Evolutionary conservation across 768 basidiomycete genomes (phyloP), one percentile per base, ranked within the genome.

Genomic region (Heimioporus sp.): DNA sequence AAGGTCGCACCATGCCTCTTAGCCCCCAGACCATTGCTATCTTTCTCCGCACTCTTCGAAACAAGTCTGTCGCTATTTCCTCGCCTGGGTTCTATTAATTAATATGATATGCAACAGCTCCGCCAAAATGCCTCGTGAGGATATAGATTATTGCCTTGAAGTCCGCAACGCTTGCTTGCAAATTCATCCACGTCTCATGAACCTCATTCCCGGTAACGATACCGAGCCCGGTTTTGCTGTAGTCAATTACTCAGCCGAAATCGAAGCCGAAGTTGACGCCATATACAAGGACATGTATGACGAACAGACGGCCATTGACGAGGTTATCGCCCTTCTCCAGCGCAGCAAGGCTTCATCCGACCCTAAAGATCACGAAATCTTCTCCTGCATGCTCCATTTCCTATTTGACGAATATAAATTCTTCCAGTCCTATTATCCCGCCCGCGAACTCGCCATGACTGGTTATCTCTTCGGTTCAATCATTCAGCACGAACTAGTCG

Each of bases 381-480:
- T 98, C 66, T 97, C 94, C n/a, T 98, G 94, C 82, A 97, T 97
- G 86, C 86, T 99, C 46, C 95, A 98, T 75, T 96, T 97, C 78
- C 82, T 99, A 40, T 98, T 99, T 72, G 97, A 98, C 82, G 97
- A 99, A 73, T 97, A 97, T 83, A 95, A 94, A 65, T 99, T 98
- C 78, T 97, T 98, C 83, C 92, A 96, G 66, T 88, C 90, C 37
- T 97, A 88, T 72, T 93, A 93, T 63, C 97, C 97, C 21, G 79
- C 90, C 36, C 89, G 94, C 58, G 94, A 98, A 73, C 80, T 98
- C 42, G 85, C 86, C 47, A 93, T 98, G 85, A 98, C 97, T 8
- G 97, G 91, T 43, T 88, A 92, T 64, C 81, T 99, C 28, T 98
- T 98, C 57, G 97, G 97, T 32, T 94, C 93, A 30, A 81, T 99